phyloP scores from a whole-genome alignment of 2,329 filamentous ascomycete genomes.

The Leptographium radiaticola region DNA sequence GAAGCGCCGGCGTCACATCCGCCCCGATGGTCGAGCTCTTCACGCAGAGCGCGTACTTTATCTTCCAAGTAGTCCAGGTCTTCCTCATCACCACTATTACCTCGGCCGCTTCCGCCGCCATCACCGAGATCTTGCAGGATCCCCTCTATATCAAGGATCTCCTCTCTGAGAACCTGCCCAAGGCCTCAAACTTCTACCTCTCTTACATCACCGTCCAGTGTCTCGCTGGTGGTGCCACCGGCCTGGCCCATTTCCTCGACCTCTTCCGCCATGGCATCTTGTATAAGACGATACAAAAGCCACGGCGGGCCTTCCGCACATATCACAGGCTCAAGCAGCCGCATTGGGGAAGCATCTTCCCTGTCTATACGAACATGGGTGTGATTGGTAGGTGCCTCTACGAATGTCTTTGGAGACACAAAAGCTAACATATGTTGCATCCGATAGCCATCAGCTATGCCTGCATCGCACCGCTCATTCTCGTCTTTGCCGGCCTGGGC shows the following conservation, averaged over 20 bases:
- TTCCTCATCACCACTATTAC: constrained; percentile 72
- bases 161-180: constrained; percentile 52
- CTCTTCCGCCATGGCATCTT: constrained; percentile 33
- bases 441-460: constrained; percentile 58
- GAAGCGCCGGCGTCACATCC: constrained; percentile 57
- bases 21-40: constrained; percentile 59
- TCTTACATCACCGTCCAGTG: constrained; percentile 82
- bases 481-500: constrained; percentile 67
- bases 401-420: neutral
- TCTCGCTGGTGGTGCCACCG: constrained; percentile 59
- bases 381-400: constrained; percentile 42
- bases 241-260: constrained; percentile 60
- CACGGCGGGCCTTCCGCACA: constrained; percentile 62
- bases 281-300: constrained; percentile 65
- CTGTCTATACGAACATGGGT: constrained; percentile 60
- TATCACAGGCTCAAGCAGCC: constrained; percentile 57
- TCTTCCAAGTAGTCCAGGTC: constrained; percentile 70
- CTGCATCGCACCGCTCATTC: constrained; percentile 69
- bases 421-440: too few species aligned
- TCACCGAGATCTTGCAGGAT: constrained; percentile 43
- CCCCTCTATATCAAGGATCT: constrained; percentile 41
- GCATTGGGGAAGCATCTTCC: constrained; percentile 66
- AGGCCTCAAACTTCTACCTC: constrained; percentile 66
- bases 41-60: constrained; percentile 69
- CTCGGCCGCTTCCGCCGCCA: constrained; percentile 54